phyloP scores from a whole-genome alignment of 257 asterid genomes.

The Solanum pimpinellifolium region DNA sequence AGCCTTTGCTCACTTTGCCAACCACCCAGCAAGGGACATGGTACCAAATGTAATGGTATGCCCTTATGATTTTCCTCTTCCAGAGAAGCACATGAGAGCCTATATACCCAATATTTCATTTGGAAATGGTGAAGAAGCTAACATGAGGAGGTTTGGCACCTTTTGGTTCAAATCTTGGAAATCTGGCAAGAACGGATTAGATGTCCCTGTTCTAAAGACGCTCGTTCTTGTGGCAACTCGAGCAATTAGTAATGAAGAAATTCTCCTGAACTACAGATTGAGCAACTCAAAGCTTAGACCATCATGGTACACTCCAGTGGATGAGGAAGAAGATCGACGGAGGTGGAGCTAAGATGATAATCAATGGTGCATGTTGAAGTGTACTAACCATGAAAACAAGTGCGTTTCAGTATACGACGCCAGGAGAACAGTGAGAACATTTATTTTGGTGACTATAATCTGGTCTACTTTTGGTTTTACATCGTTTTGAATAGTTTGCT shows the following conservation, averaged over 20 bases:
- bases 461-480: not conserved
- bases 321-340: slow-evolving; percentile 87
- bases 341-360: slow-evolving; percentile 59
- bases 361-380: not conserved
- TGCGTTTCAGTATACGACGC: not conserved
- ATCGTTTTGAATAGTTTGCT: not conserved
- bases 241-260: slow-evolving; percentile 60
- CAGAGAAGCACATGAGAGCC: slow-evolving; percentile 53
- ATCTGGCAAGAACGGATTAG: slow-evolving; percentile 13
- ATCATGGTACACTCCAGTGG: slow-evolving; percentile 79
- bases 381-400: not conserved
- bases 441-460: not conserved
- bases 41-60: slow-evolving; percentile 81
- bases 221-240: slow-evolving; percentile 72
- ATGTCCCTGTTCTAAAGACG: slow-evolving; percentile 44
- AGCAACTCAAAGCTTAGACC: slow-evolving; percentile 83
- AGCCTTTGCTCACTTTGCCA: slow-evolving; percentile 84
- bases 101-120: slow-evolving; percentile 71
- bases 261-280: slow-evolving; percentile 77
- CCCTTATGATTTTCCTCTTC: slow-evolving; percentile 72
- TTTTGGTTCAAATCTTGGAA: slow-evolving; percentile 89
- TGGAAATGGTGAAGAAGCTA: slow-evolving; percentile 50
- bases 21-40: slow-evolving; percentile 66
- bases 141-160: slow-evolving; percentile 77
- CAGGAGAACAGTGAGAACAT: not conserved